Percentiles rank a stretch among this genome's conserved stretches.
Evolutionary conservation across 192 early-diverging fungal genomes (phyloP).

Genomic region (Linnemannia exigua): DNA sequence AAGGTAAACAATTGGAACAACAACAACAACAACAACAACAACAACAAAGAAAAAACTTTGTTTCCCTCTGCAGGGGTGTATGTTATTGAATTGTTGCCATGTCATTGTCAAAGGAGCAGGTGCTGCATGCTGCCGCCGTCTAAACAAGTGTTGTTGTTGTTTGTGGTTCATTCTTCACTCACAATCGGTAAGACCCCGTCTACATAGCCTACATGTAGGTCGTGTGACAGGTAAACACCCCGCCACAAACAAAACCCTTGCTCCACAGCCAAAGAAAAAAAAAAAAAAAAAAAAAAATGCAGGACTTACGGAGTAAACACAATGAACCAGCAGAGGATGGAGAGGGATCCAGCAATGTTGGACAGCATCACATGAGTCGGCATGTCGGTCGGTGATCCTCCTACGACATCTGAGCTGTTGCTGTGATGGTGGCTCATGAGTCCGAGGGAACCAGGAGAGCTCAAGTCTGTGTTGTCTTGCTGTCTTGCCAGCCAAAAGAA

Average conservation of each 20-base stretch:
- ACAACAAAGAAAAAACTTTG: neutral
- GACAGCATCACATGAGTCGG: constrained; percentile 18
- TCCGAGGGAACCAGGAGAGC: neutral
- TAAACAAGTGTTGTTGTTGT: neutral
- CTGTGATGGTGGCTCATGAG: neutral
- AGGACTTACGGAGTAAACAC: constrained; percentile 49
- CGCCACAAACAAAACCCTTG: neutral
- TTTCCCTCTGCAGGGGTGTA: neutral
- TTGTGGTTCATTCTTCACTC: neutral
- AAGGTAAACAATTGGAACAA: neutral
- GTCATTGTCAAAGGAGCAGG: neutral
- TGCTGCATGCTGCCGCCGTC: neutral
- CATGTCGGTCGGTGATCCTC: neutral
- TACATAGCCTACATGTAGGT: neutral
- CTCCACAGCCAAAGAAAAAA: neutral
- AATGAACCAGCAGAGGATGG: constrained; percentile 48
- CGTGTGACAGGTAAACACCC: neutral
- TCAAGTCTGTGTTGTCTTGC: neutral
- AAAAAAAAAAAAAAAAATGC: neutral
- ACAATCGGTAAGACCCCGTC: neutral
- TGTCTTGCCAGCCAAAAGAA: constrained; percentile 1
- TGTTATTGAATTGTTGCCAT: neutral
- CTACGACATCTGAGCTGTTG: neutral
- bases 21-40: neutral
- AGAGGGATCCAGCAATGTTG: constrained; percentile 28